Conservation (phyloP, 768 basidiomycete genomes). For the Lentinus tigrinus region DNA sequence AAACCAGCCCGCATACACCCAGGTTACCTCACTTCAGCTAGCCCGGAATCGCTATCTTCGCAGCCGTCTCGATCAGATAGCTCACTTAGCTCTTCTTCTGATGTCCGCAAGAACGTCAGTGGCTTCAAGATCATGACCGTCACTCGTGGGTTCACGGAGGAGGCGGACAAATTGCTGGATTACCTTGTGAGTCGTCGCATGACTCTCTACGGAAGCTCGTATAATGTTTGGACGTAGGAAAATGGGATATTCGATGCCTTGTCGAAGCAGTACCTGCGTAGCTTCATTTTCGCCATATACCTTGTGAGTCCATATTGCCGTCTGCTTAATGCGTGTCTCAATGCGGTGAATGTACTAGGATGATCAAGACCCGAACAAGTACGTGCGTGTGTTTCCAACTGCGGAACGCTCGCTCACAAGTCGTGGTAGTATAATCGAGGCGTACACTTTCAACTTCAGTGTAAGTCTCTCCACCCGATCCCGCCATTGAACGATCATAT, state of each 20-base stretch:
- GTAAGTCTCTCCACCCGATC: constrained; percentile 33
- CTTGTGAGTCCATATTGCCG: constrained; percentile 47
- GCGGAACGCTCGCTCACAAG: background rate
- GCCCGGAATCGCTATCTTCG: constrained; percentile 30
- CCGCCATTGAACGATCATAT: background rate
- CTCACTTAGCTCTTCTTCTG: constrained; percentile 40
- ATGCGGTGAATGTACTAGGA: constrained; percentile 50
- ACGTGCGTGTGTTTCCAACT: constrained; percentile 33
- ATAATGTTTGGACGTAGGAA: constrained; percentile 49
- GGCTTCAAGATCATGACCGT: constrained; percentile 74
- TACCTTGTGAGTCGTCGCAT: constrained; percentile 57
- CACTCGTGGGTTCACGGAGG: constrained; percentile 74
- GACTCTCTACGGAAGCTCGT: background rate
- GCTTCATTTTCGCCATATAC: constrained; percentile 85
- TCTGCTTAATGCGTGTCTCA: background rate
- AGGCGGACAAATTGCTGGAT: constrained; percentile 80
- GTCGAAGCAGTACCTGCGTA: constrained; percentile 79
- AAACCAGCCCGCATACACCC: background rate
- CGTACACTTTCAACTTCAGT: constrained; percentile 86
- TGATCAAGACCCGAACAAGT: constrained; percentile 83
- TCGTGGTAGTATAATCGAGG: constrained; percentile 79
- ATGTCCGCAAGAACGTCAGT: constrained; percentile 45
- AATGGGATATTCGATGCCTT: constrained; percentile 85
- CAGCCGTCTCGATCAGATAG: constrained; percentile 29
- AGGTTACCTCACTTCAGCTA: constrained; percentile 57